Base-by-base conservation (phyloP, 2,329 filamentous ascomycete species). In the Epichloe bromicola region DNA sequence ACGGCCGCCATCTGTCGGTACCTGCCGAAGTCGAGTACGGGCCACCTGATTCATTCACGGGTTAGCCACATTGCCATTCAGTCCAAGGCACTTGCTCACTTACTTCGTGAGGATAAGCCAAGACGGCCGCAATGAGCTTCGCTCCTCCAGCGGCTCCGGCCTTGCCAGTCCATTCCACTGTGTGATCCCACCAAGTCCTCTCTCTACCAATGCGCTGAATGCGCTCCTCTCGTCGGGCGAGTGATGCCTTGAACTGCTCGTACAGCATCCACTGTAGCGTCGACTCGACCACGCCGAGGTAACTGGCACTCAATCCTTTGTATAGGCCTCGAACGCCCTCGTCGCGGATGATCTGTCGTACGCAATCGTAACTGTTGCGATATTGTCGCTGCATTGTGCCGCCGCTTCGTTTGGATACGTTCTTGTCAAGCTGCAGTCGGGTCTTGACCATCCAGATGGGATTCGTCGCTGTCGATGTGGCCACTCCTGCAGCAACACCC, bases 381-480 rank as follows among this genome's bases (percentile, higher is more conserved):
- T 97, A 96, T 61, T 82, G 82, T 49, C 90, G 75, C 48, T 73
- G 72, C 50, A 70, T 69, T 26, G 70, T 65, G 39, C 73, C 74
- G 26, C 71, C 78, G 53, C 76, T 72, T 55, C 77, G 71, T 59
- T 79, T 78, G 15, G 84, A 85, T 49, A 82, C 79, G 63, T 86
- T 87, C 72, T 90, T 94, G 71, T 97, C 90, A 36, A 97, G 78
- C 69, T 97, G 90, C 59, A 97, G 66, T 34, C 90, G 76, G 40
- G 90, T 97, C 75, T 97, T 97, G 63, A 97, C 82, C 56, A 97
- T 78, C 90, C 90, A 97, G 62, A 97, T 95, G 1, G 90, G 90
- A 67, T 96, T 96, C 38, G 90, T 97, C 20, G 85, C 87, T 1
- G 91, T 96, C 45, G 87, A 87, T 0, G 91, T 96, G 6, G 84